phyloP scores from a whole-genome alignment of 306 rosid genomes.

The Alnus rubra region DNA sequence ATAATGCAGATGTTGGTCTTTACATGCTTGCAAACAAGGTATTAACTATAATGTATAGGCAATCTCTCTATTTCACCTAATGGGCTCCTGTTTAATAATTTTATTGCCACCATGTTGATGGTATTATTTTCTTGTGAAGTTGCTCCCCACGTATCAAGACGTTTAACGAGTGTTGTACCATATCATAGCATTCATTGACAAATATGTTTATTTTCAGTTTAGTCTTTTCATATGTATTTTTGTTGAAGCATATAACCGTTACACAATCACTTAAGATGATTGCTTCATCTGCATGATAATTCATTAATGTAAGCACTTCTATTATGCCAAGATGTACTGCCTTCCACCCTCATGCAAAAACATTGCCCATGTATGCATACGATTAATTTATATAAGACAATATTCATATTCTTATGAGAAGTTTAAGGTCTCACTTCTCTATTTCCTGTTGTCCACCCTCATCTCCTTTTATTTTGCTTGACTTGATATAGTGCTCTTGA shows the following conservation, averaged over 20 bases:
- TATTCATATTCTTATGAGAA: neutral
- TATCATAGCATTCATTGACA: neutral
- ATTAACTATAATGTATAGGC: conserved; percentile 16
- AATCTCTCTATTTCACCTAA: neutral
- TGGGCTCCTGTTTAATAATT: neutral
- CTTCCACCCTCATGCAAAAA: neutral
- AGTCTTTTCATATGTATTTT: neutral
- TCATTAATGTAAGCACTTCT: neutral
- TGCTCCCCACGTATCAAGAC: neutral
- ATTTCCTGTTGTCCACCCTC: neutral
- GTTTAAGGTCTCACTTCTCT: neutral
- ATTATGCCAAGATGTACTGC: neutral
- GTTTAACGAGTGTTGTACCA: neutral
- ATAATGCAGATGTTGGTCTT: conserved; percentile 99
- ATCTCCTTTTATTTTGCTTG: neutral
- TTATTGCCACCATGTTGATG: neutral
- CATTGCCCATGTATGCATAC: neutral
- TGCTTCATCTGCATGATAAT: neutral
- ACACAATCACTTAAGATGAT: neutral
- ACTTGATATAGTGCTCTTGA: neutral
- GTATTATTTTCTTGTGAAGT: neutral
- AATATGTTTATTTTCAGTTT: neutral
- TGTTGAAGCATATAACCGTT: neutral
- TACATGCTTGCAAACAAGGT: conserved; percentile 99
- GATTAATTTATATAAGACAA: neutral